These are phyloP conservation scores for Collybiopsis luxurians DNA, from an alignment of 768 basidiomycete genomes.

Conservation along the genomic window DNA sequence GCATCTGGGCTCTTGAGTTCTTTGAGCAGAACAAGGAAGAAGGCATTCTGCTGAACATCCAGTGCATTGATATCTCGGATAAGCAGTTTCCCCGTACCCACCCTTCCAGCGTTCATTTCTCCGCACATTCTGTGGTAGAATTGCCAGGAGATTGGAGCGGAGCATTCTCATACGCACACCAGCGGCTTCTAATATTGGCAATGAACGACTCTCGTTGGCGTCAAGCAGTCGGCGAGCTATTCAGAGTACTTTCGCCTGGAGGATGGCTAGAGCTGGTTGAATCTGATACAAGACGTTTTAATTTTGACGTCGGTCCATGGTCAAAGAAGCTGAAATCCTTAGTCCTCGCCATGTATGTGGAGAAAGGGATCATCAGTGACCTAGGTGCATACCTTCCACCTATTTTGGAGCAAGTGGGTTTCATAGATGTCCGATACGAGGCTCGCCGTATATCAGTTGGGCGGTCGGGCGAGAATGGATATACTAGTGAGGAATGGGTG, in stretches of 20 bases:
- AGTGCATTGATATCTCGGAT: not conserved
- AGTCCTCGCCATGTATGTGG: not conserved
- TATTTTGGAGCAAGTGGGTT: not conserved
- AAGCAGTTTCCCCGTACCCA: not conserved
- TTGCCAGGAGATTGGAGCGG: not conserved
- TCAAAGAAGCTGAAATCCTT: not conserved
- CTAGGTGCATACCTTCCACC: not conserved
- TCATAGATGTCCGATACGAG: not conserved
- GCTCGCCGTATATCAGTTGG: not conserved
- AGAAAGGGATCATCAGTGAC: not conserved
- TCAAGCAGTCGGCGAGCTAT: not conserved
- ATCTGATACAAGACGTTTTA: not conserved
- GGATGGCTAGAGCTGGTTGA: constrained; percentile 1
- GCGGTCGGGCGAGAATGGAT: not conserved
- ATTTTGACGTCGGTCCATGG: not conserved
- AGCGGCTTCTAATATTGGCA: not conserved
- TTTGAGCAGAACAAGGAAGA: not conserved
- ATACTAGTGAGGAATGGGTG: not conserved
- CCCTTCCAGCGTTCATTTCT: constrained; percentile 1
- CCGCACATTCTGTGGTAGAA: not conserved
- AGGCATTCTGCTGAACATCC: not conserved
- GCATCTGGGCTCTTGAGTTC: constrained; percentile 1
- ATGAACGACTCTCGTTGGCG: not conserved
- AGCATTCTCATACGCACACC: not conserved
- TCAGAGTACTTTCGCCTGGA: not conserved